Evolutionary conservation across 768 basidiomycete species (phyloP).

Genomic region (Dioszegia aurantiaca): DNA sequence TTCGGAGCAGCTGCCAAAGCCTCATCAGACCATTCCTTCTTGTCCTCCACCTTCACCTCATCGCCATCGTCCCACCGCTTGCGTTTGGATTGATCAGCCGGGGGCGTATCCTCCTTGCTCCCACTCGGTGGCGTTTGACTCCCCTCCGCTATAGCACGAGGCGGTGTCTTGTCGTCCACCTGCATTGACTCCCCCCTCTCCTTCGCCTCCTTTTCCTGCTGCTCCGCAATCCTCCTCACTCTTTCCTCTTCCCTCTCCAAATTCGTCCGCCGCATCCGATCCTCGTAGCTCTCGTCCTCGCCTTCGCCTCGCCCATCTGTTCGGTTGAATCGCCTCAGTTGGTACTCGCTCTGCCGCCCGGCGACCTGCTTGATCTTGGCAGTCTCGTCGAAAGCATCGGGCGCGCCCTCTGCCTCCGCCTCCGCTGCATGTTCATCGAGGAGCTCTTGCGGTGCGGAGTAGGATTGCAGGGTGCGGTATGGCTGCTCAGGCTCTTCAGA

Average conservation of each 20-base stretch:
- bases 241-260: slow-evolving; percentile 90
- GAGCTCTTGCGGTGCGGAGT: slow-evolving; percentile 87
- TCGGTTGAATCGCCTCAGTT: slow-evolving; percentile 82
- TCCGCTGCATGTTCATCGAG: slow-evolving; percentile 89
- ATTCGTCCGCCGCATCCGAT: slow-evolving; percentile 85
- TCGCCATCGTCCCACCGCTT: slow-evolving; percentile 40
- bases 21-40: slow-evolving; percentile 74
- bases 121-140: slow-evolving; percentile 54
- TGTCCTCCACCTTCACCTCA: slow-evolving; percentile 55
- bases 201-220: slow-evolving; percentile 72
- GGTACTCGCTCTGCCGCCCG: slow-evolving; percentile 88
- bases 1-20: slow-evolving; percentile 74
- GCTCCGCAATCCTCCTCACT: slow-evolving; percentile 79
- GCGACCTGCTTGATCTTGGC: slow-evolving; percentile 91
- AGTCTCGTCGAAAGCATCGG: slow-evolving; percentile 67
- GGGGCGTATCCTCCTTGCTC: slow-evolving; percentile 53
- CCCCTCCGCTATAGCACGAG: slow-evolving; percentile 59
- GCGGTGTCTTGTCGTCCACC: slow-evolving; percentile 80
- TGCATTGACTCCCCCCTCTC: slow-evolving; percentile 68
- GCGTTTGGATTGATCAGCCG: slow-evolving; percentile 40
- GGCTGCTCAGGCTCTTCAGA: slow-evolving; percentile 27
- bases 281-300: slow-evolving; percentile 83
- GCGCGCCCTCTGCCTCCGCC: slow-evolving; percentile 83
- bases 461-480: slow-evolving; percentile 64
- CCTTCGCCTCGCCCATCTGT: slow-evolving; percentile 63